Base-by-base conservation (phyloP, 1,284 basidiomycete species). In the Puccinia triticina region DNA sequence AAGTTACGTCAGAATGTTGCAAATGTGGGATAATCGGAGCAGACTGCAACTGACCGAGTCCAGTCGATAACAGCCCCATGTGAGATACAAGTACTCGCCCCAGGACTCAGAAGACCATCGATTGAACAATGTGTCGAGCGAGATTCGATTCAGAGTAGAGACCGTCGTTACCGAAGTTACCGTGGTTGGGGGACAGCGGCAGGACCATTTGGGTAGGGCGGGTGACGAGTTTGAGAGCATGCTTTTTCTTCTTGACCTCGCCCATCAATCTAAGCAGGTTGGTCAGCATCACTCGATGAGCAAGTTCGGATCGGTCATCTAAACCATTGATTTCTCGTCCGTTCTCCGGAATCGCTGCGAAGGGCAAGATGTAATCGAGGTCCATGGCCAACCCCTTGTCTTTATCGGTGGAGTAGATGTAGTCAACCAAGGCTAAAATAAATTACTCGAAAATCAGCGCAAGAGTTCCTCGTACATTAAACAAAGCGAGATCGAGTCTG, bases 91-190 rank as follows among this genome's bases (percentile, higher is more conserved):
- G 88, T 99, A 99, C 89, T 98, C 95, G 84, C 96, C 96, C 97
- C 96, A 99, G 87, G 92, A n/a, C n/a, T n/a, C n/a, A n/a, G n/a
- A n/a, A n/a, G n/a, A n/a, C n/a, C n/a, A n/a, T n/a, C n/a, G n/a
- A 88, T 97, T 94, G 92, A 98, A 98, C 50, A 99, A 90, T 0
- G 96, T 98, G 89, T 98, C 96, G 83, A 99, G 90, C 37, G 95
- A 95, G 85, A 99, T 99, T 99, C 57, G 95, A 97, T 88, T 99
- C 96, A 8, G 95, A 95, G 88, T 99, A 99, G 73, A 99, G 89
- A 85, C 97, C 97, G 86, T 98, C 97, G 86, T 96, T 97, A 71
- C 96, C 96, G 88, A 99, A 98, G 72, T 96, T 90, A 85, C 96
- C 96, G 86, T 98, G 96, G 88, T 99, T 99, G 69, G 96, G 97